Evolutionary conservation across 2,329 filamentous ascomycete species (phyloP).

Genomic region (Aureobasidium subglaciale): DNA sequence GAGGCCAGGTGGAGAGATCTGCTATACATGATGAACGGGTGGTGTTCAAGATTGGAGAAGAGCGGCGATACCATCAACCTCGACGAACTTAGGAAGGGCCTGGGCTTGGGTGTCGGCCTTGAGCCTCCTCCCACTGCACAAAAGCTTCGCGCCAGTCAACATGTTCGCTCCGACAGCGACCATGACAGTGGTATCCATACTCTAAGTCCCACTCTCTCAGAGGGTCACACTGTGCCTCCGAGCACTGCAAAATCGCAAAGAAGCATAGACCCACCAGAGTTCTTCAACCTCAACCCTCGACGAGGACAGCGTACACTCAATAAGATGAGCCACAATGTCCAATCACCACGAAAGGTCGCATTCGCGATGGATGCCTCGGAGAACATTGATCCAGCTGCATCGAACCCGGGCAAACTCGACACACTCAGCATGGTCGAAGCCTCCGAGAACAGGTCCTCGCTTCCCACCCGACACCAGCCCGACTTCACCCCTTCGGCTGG

Average conservation of each 20-base stretch:
- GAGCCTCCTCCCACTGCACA: slow-evolving; percentile 14
- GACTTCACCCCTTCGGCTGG: neutral
- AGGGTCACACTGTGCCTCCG: slow-evolving; percentile 19
- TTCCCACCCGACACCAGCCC: neutral
- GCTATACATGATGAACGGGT: slow-evolving; percentile 82
- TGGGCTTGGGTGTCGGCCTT: slow-evolving; percentile 47
- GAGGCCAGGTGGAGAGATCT: slow-evolving; percentile 85
- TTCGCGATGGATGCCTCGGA: slow-evolving; percentile 27
- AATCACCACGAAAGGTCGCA: slow-evolving; percentile 17
- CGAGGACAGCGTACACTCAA: slow-evolving; percentile 23
- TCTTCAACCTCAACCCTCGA: slow-evolving; percentile 29
- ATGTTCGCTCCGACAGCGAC: neutral
- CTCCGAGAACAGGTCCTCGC: neutral
- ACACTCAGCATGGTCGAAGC: slow-evolving; percentile 22
- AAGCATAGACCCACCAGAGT: slow-evolving; percentile 28
- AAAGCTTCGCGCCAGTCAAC: slow-evolving; percentile 13
- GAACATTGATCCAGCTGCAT: slow-evolving; percentile 1
- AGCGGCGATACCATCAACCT: slow-evolving; percentile 62
- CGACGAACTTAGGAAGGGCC: slow-evolving; percentile 54
- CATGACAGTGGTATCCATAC: neutral
- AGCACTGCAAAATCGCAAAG: slow-evolving; percentile 21
- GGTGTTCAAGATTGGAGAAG: slow-evolving; percentile 73
- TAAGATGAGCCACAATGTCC: slow-evolving; percentile 11
- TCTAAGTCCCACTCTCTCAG: neutral
- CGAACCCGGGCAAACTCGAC: slow-evolving; percentile 20